Evolutionary conservation across 148 eudicot genomes (phyloP).

Genomic region (Cornus florida): DNA sequence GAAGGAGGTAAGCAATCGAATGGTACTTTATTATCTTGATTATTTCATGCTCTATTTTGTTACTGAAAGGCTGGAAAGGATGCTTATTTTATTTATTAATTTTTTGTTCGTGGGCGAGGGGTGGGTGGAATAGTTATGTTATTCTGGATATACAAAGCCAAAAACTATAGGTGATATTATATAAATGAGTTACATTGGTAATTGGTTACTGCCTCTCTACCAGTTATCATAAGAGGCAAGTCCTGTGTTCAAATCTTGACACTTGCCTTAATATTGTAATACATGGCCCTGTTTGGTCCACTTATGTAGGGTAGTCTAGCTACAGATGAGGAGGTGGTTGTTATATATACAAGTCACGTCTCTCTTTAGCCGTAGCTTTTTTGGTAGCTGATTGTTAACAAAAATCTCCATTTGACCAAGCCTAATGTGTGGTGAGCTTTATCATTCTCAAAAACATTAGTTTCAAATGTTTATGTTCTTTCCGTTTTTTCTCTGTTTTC

Average conservation of each 20-base stretch:
- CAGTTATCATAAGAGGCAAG: too few species aligned
- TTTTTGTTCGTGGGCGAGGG: too few species aligned
- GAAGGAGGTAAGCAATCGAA: constrained; percentile 35
- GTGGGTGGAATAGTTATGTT: too few species aligned
- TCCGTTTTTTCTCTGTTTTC: background rate
- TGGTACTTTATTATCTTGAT: background rate
- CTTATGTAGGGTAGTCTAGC: background rate
- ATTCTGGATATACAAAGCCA: too few species aligned
- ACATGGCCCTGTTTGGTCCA: background rate
- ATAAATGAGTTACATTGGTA: too few species aligned
- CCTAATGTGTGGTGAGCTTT: too few species aligned
- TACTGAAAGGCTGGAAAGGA: background rate
- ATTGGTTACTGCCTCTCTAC: too few species aligned
- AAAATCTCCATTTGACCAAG: background rate
- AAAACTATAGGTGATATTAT: too few species aligned
- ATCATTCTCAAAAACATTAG: background rate
- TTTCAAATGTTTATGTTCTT: background rate
- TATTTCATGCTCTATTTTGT: background rate
- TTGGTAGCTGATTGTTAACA: background rate
- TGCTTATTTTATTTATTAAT: too few species aligned
- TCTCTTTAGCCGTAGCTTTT: background rate
- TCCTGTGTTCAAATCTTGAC: background rate
- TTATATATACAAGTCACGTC: background rate
- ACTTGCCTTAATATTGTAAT: background rate
- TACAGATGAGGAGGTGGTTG: background rate